These are phyloP conservation scores for Lactifluus rugatus DNA, from an alignment of 768 basidiomycete genomes.

Conservation along the genomic window DNA sequence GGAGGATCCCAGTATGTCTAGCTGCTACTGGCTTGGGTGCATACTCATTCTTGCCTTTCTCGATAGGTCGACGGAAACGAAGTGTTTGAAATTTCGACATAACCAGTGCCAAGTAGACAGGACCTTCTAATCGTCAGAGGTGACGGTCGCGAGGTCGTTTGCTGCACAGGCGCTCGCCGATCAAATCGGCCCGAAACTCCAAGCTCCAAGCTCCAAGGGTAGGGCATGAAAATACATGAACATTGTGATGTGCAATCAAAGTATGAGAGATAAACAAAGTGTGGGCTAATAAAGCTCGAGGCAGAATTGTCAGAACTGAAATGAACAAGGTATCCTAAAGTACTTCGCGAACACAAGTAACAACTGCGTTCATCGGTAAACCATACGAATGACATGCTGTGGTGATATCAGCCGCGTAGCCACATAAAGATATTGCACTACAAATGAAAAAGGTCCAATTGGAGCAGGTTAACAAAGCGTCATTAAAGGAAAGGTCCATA, in stretches of 20 bases:
- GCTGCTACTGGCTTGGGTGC: slow-evolving; percentile 20
- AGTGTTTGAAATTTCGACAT: slow-evolving; percentile 26
- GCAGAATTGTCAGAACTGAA: background rate
- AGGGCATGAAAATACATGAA: background rate
- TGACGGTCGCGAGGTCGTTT: too few species aligned
- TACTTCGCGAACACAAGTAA: background rate
- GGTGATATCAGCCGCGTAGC: background rate
- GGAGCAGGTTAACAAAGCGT: slow-evolving; percentile 4
- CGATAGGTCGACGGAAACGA: slow-evolving; percentile 27
- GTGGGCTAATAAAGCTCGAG: background rate
- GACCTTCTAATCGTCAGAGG: too few species aligned
- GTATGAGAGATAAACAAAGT: background rate
- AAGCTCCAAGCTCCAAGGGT: too few species aligned
- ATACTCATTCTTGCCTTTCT: slow-evolving; percentile 18
- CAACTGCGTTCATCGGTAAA: background rate
- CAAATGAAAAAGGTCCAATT: slow-evolving; percentile 1
- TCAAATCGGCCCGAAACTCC: too few species aligned
- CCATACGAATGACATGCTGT: background rate
- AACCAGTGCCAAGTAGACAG: too few species aligned
- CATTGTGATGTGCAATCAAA: background rate
- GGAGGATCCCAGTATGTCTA: slow-evolving; percentile 60
- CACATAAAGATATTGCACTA: slow-evolving; percentile 1
- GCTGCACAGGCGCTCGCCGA: too few species aligned
- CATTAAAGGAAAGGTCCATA: slow-evolving; percentile 14
- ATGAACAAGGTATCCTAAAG: slow-evolving; percentile 8